Evolutionary conservation across 345 rosid species (phyloP), one percentile per base, ranked within the genome.

Genomic region (Viola odorata): DNA sequence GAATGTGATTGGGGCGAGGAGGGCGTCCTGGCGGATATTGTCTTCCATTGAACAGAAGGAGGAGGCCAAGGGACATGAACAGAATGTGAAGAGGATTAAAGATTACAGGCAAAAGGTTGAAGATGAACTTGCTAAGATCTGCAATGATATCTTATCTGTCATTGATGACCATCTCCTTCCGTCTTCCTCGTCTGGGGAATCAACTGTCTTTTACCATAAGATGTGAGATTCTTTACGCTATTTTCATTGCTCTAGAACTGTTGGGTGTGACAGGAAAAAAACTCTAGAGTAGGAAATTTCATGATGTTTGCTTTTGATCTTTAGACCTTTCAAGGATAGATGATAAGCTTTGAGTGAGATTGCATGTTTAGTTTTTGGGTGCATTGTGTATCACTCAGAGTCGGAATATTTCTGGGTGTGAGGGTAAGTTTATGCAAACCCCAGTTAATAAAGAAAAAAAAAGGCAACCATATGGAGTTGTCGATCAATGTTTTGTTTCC

Each of bases 21-120:
- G 96, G 73, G 91, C 88, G 39, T 85, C 91, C 0, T 85, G 91
- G 86, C 52, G 86, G 69, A 83, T 81, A 56, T 70, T 90, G 41
- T 88, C 96, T 57, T 85, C 89, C 52, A 82, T 91, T 6, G 96
- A 91, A 54, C 92, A 87, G 80, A 87, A 84, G 80, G 97, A 91
- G 79, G 96, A 81, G 63, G 65, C 83, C 15, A 86, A 71, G 66
- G 91, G 97, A 32, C 82, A 86, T 12, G 91, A 91, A 42, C 82
- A 78, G 37, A 80, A 91, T 66, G 89, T 66, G 54, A 88, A 77
- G 78, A 82, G 85, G 73, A 84, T 85, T 51, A 86, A 77, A 73
- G 87, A 83, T 6, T 91, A 91, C 71, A 74, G 84, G 68, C 81
- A 69, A 50, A 75, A 72, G 67, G 89, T 91, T 51, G 97, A 91